Evolutionary conservation across 108 stramenopile genomes (phyloP).

Genomic region (Thalassiosira profunda): DNA sequence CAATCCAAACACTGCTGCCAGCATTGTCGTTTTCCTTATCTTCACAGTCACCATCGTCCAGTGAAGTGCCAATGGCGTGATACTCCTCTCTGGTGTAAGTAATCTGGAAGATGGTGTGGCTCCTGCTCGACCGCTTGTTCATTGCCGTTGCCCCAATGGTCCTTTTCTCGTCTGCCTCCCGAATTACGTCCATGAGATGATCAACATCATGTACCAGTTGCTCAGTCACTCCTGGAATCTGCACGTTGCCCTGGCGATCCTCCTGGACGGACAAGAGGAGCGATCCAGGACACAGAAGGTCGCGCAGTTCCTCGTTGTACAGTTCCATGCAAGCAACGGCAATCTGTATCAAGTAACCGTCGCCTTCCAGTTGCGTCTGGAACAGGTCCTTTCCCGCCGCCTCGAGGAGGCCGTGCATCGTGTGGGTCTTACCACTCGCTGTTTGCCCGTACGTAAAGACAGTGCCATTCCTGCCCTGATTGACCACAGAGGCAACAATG

Average conservation of each 20-base stretch:
- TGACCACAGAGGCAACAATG: slow-evolving; percentile 66
- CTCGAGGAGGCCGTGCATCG: slow-evolving; percentile 67
- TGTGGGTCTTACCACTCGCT: slow-evolving; percentile 43
- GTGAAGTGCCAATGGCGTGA: slow-evolving; percentile 38
- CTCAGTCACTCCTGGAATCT: slow-evolving; percentile 58
- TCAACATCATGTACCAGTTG: slow-evolving; percentile 58
- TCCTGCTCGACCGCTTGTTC: slow-evolving; percentile 91
- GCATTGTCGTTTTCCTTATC: slow-evolving; percentile 63
- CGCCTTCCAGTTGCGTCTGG: slow-evolving; percentile 26
- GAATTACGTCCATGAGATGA: slow-evolving; percentile 64
- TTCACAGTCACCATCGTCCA: slow-evolving; percentile 36
- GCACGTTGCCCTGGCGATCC: slow-evolving; percentile 92
- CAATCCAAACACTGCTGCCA: slow-evolving; percentile 45
- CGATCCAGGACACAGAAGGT: slow-evolving; percentile 69
- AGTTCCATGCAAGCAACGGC: slow-evolving; percentile 92
- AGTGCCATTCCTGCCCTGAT: slow-evolving; percentile 83
- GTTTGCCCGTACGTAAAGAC: slow-evolving; percentile 81
- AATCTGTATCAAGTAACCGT: slow-evolving; percentile 17
- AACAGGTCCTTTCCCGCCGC: slow-evolving; percentile 68
- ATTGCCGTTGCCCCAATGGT: slow-evolving; percentile 88
- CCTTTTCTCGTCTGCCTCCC: slow-evolving; percentile 67
- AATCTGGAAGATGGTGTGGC: slow-evolving; percentile 92
- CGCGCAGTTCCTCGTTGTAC: slow-evolving; percentile 97
- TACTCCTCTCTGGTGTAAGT: slow-evolving; percentile 53
- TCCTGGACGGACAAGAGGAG: slow-evolving; percentile 51